phyloP scores from a whole-genome alignment of 192 early-diverging fungal genomes.

The Mortierella hygrophila region DNA sequence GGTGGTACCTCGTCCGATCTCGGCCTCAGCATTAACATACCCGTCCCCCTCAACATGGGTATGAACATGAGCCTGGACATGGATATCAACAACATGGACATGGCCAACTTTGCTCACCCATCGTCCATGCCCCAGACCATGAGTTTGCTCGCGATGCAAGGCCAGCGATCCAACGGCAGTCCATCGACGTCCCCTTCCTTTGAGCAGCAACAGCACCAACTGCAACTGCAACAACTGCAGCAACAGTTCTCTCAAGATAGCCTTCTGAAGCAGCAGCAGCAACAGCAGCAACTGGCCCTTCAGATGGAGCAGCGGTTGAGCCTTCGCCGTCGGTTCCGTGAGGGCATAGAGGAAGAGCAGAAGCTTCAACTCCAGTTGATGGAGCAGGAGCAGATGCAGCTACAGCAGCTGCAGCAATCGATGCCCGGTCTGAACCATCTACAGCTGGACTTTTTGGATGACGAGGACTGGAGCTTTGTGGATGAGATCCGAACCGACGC shows the following conservation, averaged over 20 bases:
- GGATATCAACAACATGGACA: slow-evolving; percentile 2
- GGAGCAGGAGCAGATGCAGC: slow-evolving; percentile 54
- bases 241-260: background rate
- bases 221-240: slow-evolving; percentile 19
- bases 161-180: slow-evolving; percentile 9
- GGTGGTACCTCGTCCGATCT: background rate
- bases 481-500: slow-evolving; percentile 37
- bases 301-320: slow-evolving; percentile 41
- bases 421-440: slow-evolving; percentile 29
- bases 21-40: slow-evolving; percentile 31
- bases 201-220: slow-evolving; percentile 24
- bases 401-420: slow-evolving; percentile 32
- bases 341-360: slow-evolving; percentile 37
- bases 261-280: slow-evolving; percentile 27
- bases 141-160: slow-evolving; percentile 42
- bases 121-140: slow-evolving; percentile 34
- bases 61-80: slow-evolving; percentile 19
- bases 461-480: slow-evolving; percentile 55
- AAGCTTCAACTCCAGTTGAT: slow-evolving; percentile 39
- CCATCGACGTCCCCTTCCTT: slow-evolving; percentile 5
- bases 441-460: slow-evolving; percentile 52
- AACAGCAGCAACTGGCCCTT: slow-evolving; percentile 36
- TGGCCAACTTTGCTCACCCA: slow-evolving; percentile 11
- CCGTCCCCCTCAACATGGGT: slow-evolving; percentile 25
- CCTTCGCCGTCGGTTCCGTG: slow-evolving; percentile 34